Percentiles rank a stretch among this genome's conserved stretches.
Evolutionary conservation across 371 early-diverging fungal genomes (phyloP).

Genomic region (Mucor velutinosus): DNA sequence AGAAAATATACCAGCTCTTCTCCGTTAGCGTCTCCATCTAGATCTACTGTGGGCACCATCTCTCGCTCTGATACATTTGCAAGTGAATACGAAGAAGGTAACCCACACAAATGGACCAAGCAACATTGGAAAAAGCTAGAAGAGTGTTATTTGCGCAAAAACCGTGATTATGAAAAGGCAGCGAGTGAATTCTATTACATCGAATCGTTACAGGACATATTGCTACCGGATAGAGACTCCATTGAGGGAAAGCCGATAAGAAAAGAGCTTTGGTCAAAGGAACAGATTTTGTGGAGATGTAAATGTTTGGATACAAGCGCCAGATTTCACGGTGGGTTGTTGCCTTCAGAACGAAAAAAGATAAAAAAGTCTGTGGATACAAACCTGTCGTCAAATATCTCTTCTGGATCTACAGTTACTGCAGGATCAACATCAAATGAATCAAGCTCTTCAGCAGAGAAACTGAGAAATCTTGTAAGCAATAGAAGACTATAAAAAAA

Average conservation of each 20-base stretch:
- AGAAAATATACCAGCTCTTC: neutral
- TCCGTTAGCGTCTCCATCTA: neutral
- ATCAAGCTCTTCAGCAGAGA: neutral
- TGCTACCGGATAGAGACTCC: neutral
- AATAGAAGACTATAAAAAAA: neutral
- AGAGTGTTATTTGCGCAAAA: conserved; percentile 11
- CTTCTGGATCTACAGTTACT: neutral
- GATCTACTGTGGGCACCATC: neutral
- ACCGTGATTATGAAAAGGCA: conserved; percentile 21
- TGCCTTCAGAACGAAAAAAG: conserved; percentile 21
- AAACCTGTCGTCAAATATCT: neutral
- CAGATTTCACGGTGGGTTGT: conserved; percentile 2
- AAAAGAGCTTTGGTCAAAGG: conserved; percentile 22
- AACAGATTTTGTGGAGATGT: conserved; percentile 17
- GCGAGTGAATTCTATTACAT: conserved; percentile 14
- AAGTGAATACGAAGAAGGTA: conserved; percentile 6
- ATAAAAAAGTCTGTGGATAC: neutral
- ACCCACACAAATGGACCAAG: conserved; percentile 15
- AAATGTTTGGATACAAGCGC: conserved; percentile 25
- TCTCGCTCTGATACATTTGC: conserved; percentile 4
- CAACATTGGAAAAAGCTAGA: conserved; percentile 25
- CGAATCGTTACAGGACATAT: neutral
- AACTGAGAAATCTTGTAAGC: neutral
- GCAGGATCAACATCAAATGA: neutral
- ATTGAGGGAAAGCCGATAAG: neutral